phyloP scores from a whole-genome alignment of 208 protist species.

The Leishmania turanica region DNA sequence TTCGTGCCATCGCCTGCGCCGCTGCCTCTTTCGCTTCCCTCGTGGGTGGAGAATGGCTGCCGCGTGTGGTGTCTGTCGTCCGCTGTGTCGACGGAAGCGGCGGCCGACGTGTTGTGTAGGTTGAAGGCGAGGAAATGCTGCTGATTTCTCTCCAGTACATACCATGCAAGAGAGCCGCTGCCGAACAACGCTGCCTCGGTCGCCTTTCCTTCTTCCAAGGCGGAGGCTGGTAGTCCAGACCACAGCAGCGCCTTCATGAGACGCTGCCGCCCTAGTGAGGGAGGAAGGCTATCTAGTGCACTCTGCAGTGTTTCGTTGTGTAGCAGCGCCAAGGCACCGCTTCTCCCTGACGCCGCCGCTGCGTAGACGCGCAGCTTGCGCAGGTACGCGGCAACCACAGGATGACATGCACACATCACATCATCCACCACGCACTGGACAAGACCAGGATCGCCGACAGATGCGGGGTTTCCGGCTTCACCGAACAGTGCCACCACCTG shows the following conservation, averaged over 20 bases:
- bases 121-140: constrained; percentile 21
- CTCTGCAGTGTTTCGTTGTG: constrained; percentile 9
- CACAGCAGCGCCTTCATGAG: constrained; percentile 61
- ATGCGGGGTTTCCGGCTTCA: constrained; percentile 1
- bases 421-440: constrained; percentile 1
- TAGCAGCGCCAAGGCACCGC: constrained; percentile 44
- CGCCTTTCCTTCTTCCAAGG: not conserved
- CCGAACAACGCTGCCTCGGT: constrained; percentile 32
- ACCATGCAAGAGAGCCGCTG: constrained; percentile 70
- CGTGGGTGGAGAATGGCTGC: not conserved
- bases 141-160: constrained; percentile 48
- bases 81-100: not conserved
- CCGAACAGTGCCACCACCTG: constrained; percentile 25
- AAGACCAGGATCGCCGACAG: not conserved
- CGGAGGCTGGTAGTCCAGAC: constrained; percentile 37
- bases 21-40: not conserved
- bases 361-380: constrained; percentile 30
- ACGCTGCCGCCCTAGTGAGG: constrained; percentile 36
- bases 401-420: constrained; percentile 8
- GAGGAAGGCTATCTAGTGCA: constrained; percentile 38
- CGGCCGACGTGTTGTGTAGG: not conserved
- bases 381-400: constrained; percentile 19
- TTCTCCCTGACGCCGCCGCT: constrained; percentile 43
- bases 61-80: not conserved
- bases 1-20: not conserved